These are phyloP conservation scores for Sclerotinia minor DNA, from an alignment of 2,329 filamentous ascomycete genomes.

Conservation along the genomic window DNA sequence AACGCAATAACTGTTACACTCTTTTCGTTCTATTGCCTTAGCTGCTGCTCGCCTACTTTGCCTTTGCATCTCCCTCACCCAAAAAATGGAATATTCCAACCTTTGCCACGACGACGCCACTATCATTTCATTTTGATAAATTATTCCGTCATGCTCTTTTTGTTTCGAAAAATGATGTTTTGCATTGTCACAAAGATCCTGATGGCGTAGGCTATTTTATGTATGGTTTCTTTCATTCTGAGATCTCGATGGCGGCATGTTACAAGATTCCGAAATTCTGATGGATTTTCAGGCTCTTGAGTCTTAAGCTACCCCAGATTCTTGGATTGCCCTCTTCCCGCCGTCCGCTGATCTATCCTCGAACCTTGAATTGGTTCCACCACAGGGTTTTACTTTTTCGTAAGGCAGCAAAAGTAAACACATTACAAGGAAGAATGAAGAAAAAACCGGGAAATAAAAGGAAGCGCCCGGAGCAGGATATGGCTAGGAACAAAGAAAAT, in stretches of 20 bases:
- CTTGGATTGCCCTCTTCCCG: not conserved
- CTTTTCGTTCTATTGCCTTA: not conserved
- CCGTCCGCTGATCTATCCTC: slow-evolving; percentile 8
- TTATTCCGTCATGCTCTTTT: not conserved
- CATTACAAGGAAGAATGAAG: not conserved
- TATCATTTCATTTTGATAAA: not conserved
- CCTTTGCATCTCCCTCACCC: not conserved
- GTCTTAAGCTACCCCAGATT: slow-evolving; percentile 22
- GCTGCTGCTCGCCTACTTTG: not conserved
- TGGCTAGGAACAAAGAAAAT: slow-evolving; percentile 2
- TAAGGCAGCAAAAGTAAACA: not conserved
- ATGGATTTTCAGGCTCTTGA: not conserved
- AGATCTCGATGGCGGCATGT: slow-evolving; percentile 6
- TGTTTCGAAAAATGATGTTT: not conserved
- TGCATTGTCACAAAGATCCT: not conserved
- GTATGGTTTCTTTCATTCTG: not conserved
- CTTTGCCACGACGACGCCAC: slow-evolving; percentile 16
- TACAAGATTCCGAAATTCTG: not conserved
- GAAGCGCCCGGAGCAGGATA: no score
- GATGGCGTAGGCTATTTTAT: slow-evolving; percentile 1
- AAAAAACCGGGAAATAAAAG: not conserved
- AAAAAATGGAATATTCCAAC: not conserved
- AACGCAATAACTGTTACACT: not conserved
- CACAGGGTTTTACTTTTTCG: not conserved
- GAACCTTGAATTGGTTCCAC: not conserved